phyloP scores from a whole-genome alignment of 805 yeast genomes.

The Candida hispaniensis region DNA sequence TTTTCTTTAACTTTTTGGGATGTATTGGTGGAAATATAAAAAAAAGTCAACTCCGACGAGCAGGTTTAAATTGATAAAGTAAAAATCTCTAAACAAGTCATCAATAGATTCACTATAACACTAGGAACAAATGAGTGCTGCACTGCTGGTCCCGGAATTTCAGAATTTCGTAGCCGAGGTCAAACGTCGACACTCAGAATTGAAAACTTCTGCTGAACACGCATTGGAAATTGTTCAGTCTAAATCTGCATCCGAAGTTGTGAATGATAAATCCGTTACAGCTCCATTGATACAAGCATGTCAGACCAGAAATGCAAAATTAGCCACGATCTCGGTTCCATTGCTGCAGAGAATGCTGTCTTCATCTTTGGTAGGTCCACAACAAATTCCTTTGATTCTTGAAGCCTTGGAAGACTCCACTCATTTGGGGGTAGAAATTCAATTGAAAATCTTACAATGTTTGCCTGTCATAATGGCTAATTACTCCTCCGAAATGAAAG shows the following conservation, averaged over 20 bases:
- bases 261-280: conserved; percentile 43
- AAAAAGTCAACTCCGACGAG: too few species aligned
- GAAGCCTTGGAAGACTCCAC: conserved; percentile 65
- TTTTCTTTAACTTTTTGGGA: too few species aligned
- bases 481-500: conserved; percentile 47
- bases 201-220: conserved; percentile 33
- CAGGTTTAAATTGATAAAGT: too few species aligned
- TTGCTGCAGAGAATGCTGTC: conserved; percentile 53
- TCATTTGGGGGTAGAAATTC: conserved; percentile 67
- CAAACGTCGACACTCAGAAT: conserved; percentile 58
- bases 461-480: conserved; percentile 63
- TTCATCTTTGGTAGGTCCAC: conserved; percentile 43
- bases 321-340: conserved; percentile 61
- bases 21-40: background rate
- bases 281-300: conserved; percentile 66
- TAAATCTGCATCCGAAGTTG: conserved; percentile 25
- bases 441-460: conserved; percentile 73
- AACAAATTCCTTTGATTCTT: conserved; percentile 42
- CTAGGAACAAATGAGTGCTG: too few species aligned
- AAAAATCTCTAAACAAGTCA: too few species aligned
- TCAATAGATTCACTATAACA: too few species aligned
- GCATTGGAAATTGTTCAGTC: conserved; percentile 9
- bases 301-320: conserved; percentile 61
- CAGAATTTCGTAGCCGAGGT: conserved; percentile 53
- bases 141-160: conserved; percentile 39